A percentile compares a stretch with the other conserved stretches of the same genome.
phyloP scores from a whole-genome alignment of 371 early-diverging fungal species.

The Vavraia culicis region DNA sequence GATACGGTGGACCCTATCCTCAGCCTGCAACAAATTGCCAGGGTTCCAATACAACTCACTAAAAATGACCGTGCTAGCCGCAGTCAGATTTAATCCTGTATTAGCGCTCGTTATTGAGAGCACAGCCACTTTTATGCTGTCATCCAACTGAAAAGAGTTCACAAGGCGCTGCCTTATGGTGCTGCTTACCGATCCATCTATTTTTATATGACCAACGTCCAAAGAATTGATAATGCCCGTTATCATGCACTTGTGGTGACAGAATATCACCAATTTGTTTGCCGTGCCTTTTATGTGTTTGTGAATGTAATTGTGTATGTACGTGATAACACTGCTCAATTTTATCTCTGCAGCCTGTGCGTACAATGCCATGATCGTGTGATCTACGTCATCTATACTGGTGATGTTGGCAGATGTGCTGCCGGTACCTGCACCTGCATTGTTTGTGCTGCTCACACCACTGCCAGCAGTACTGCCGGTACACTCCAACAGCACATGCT shows the following conservation, averaged over 20 bases:
- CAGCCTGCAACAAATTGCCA: slow-evolving; percentile 46
- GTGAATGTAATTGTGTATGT: slow-evolving; percentile 43
- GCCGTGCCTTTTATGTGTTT: slow-evolving; percentile 44
- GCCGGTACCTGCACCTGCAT: too few species aligned
- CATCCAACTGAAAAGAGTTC: slow-evolving; percentile 42
- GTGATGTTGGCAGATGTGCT: not conserved
- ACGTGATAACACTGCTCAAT: slow-evolving; percentile 43
- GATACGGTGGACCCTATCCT: slow-evolving; percentile 47
- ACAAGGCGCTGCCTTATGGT: slow-evolving; percentile 33
- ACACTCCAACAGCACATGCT: slow-evolving; percentile 40
- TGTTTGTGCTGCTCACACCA: too few species aligned
- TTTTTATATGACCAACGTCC: slow-evolving; percentile 44
- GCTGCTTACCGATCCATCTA: slow-evolving; percentile 46
- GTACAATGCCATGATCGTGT: slow-evolving; percentile 16
- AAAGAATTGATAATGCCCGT: slow-evolving; percentile 39
- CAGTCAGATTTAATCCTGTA: slow-evolving; percentile 48
- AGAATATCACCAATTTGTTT: slow-evolving; percentile 45
- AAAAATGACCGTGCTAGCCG: slow-evolving; percentile 48
- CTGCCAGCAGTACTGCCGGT: too few species aligned
- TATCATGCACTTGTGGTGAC: slow-evolving; percentile 46
- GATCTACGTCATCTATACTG: not conserved
- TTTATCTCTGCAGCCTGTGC: slow-evolving; percentile 43
- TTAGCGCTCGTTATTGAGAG: slow-evolving; percentile 47
- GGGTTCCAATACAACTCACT: slow-evolving; percentile 53
- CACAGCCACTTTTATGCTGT: slow-evolving; percentile 43